Evolutionary conservation across 2,329 filamentous ascomycete species (phyloP).

Genomic region (Hypoxylon sp.): DNA sequence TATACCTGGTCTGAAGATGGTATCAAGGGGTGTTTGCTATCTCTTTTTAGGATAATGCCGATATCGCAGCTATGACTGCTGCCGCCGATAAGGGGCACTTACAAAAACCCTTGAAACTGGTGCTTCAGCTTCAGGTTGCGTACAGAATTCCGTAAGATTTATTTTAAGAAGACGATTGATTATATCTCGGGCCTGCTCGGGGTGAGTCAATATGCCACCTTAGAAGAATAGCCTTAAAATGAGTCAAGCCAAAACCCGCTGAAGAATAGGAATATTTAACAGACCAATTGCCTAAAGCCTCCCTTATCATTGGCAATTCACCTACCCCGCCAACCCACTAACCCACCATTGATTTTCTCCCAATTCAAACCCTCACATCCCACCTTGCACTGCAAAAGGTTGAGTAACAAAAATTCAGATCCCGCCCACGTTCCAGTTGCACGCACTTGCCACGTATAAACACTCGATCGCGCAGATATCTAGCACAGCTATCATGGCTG

Average conservation of each 20-base stretch:
- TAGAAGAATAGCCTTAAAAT: slow-evolving; percentile 5
- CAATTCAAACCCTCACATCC: slow-evolving; percentile 10
- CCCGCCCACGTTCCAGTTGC: not conserved
- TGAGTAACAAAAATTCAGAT: not conserved
- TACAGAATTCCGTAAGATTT: slow-evolving; percentile 7
- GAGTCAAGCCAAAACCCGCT: too few species aligned
- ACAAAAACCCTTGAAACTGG: slow-evolving; percentile 18
- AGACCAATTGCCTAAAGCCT: not conserved
- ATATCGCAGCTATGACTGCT: slow-evolving; percentile 19
- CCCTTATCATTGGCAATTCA: slow-evolving; percentile 8
- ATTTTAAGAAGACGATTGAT: slow-evolving; percentile 16
- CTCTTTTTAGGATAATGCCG: slow-evolving; percentile 9
- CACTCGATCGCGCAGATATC: not conserved
- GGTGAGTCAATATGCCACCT: slow-evolving; percentile 10
- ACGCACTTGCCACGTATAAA: not conserved
- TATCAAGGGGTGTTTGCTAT: slow-evolving; percentile 1
- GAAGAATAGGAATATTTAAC: not conserved
- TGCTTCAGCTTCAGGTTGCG: slow-evolving; percentile 19
- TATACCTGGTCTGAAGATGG: not conserved
- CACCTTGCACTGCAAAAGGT: not conserved
- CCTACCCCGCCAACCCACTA: slow-evolving; percentile 20
- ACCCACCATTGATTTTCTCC: slow-evolving; percentile 13
- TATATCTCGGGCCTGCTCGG: slow-evolving; percentile 3
- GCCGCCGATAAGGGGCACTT: not conserved
- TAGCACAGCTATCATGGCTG: slow-evolving; percentile 52